Percentiles rank a stretch among this genome's conserved stretches.
Evolutionary conservation across 2,329 filamentous ascomycete genomes (phyloP).

Genomic region (Fusarium sp.): DNA sequence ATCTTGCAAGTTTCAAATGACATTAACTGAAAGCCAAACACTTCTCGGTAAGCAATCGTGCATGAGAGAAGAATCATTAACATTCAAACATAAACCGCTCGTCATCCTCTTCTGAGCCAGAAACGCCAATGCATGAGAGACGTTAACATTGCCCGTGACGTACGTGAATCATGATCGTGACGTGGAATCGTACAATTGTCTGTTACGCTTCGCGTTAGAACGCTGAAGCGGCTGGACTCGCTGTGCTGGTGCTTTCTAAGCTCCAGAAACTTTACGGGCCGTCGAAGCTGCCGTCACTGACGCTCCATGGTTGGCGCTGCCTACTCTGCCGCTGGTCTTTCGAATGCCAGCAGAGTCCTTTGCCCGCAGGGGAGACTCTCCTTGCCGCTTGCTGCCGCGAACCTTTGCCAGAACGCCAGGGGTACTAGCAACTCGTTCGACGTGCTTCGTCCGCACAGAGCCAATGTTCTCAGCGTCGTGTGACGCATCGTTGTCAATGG

Average conservation of each 20-base stretch:
- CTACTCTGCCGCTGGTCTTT: slow-evolving; percentile 73
- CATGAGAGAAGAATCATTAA: slow-evolving; percentile 32
- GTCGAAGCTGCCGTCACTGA: slow-evolving; percentile 56
- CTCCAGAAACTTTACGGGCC: slow-evolving; percentile 63
- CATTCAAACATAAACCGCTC: slow-evolving; percentile 39
- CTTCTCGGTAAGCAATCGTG: slow-evolving; percentile 22
- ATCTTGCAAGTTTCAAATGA: slow-evolving; percentile 24
- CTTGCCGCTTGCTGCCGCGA: slow-evolving; percentile 66
- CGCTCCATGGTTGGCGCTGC: slow-evolving; percentile 61
- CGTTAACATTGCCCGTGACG: slow-evolving; percentile 53
- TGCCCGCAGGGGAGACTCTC: slow-evolving; percentile 59
- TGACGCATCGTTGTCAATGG: slow-evolving; percentile 72
- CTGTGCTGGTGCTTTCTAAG: slow-evolving; percentile 43
- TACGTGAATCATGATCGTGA: slow-evolving; percentile 55
- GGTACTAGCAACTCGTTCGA: slow-evolving; percentile 64
- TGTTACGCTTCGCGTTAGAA: slow-evolving; percentile 22
- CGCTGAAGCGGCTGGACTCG: slow-evolving; percentile 34
- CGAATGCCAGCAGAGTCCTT: slow-evolving; percentile 66
- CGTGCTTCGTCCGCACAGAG: slow-evolving; percentile 65
- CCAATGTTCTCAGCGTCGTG: slow-evolving; percentile 79
- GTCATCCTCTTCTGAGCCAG: slow-evolving; percentile 36
- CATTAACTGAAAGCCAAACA: slow-evolving; percentile 19
- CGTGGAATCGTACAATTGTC: slow-evolving; percentile 39
- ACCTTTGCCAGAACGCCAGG: slow-evolving; percentile 71
- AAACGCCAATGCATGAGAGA: slow-evolving; percentile 58